These are phyloP conservation scores for Aspergillus sp. DNA, from an alignment of 2,329 filamentous ascomycete species.

Conservation along the genomic window DNA sequence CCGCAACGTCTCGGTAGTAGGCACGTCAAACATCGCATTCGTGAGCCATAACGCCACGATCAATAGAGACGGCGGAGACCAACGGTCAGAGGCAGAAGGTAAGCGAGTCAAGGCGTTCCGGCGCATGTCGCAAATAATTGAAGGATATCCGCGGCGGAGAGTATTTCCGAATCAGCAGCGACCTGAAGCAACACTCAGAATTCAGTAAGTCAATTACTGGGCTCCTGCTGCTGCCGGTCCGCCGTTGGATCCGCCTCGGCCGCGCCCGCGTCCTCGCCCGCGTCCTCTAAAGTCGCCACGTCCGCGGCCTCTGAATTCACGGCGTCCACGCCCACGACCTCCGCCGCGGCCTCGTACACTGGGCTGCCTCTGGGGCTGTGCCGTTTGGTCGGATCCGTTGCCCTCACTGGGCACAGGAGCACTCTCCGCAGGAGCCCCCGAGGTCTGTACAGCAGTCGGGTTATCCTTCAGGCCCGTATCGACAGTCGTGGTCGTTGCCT, in stretches of 20 bases:
- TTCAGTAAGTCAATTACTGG: no score
- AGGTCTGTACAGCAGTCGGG: conserved; percentile 43
- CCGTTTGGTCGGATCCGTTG: conserved; percentile 29
- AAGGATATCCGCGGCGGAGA: no score
- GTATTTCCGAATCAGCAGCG: no score
- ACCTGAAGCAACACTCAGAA: no score
- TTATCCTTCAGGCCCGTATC: conserved; percentile 54
- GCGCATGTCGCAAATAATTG: no score
- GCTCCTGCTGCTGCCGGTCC: conserved; percentile 12
- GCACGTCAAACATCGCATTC: no score
- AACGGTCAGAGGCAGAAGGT: no score
- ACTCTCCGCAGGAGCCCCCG: conserved; percentile 75
- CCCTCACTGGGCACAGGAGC: conserved; percentile 44
- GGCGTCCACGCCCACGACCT: conserved; percentile 25
- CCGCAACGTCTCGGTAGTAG: no score
- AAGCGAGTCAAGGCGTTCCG: no score
- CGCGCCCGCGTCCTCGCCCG: conserved; percentile 29
- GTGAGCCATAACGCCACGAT: no score
- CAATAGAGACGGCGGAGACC: no score
- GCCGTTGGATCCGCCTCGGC: conserved; percentile 20
- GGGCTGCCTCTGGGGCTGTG: conserved; percentile 24
- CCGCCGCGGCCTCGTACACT: conserved; percentile 28
- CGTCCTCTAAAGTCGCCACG: conserved; percentile 28
- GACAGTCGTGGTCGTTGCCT: conserved; percentile 50
- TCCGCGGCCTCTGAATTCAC: conserved; percentile 29